phyloP scores from a whole-genome alignment of 2,329 filamentous ascomycete species.

The Fusarium sp. region DNA sequence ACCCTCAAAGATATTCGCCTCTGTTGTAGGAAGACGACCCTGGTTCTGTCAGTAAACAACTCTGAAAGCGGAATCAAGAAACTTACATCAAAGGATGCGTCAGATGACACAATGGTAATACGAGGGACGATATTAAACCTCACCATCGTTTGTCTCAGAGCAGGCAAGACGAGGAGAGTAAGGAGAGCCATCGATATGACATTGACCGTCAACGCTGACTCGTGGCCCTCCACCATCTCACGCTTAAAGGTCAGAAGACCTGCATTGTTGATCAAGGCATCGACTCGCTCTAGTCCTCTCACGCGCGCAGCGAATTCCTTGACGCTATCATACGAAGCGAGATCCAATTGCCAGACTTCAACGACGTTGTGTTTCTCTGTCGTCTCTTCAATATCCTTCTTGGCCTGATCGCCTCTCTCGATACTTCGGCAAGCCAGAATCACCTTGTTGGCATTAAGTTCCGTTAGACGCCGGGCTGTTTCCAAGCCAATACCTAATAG shows the following conservation, averaged over 20 bases:
- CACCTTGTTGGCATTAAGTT: conserved; percentile 53
- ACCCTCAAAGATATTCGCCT: conserved; percentile 49
- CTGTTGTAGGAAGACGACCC: conserved; percentile 51
- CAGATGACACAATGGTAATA: conserved; percentile 55
- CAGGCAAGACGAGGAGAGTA: conserved; percentile 56
- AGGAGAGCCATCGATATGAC: conserved; percentile 60
- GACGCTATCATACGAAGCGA: conserved; percentile 52
- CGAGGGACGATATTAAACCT: conserved; percentile 50
- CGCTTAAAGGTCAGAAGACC: conserved; percentile 30
- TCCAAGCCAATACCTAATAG: conserved; percentile 55
- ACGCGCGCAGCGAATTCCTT: conserved; percentile 51
- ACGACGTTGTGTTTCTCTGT: conserved; percentile 44
- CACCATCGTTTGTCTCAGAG: conserved; percentile 51
- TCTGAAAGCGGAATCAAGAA: rapidly evolving
- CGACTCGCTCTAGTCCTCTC: conserved; percentile 52
- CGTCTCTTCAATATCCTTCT: conserved; percentile 49
- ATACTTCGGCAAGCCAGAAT: conserved; percentile 56
- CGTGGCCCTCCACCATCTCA: conserved; percentile 52
- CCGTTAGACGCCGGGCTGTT: conserved; percentile 54
- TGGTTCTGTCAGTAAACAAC: background rate
- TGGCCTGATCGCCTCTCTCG: conserved; percentile 56
- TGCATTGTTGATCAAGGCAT: conserved; percentile 58
- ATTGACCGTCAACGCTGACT: conserved; percentile 59
- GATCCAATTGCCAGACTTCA: conserved; percentile 59
- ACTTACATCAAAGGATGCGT: conserved; percentile 40